Evolutionary conservation across 116 monocot genomes (phyloP).

Genomic region (Zostera marina): DNA sequence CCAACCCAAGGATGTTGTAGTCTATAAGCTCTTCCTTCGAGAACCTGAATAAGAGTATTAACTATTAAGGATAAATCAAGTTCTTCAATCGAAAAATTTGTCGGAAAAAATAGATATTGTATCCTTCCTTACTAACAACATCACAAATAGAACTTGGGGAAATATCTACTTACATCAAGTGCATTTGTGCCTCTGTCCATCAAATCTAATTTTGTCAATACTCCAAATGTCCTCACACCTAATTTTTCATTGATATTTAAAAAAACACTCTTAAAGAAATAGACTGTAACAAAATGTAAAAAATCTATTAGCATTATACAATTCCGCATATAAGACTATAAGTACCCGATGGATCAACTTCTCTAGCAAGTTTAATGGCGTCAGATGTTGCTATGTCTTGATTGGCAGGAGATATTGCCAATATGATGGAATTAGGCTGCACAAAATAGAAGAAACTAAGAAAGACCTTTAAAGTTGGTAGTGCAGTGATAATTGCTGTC

Average conservation of each 20-base stretch:
- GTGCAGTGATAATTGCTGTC: too few species aligned
- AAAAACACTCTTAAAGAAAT: background rate
- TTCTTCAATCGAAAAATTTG: too few species aligned
- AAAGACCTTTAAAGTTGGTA: background rate
- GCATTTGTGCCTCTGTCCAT: constrained; percentile 80
- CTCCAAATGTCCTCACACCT: constrained; percentile 78
- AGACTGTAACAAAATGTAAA: background rate
- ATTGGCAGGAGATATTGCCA: constrained; percentile 94
- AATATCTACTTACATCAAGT: constrained; percentile 39
- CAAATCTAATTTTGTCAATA: constrained; percentile 60
- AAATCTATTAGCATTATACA: background rate
- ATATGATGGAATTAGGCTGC: constrained; percentile 83
- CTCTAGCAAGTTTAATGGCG: constrained; percentile 95
- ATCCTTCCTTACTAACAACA: too few species aligned
- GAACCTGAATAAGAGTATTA: constrained; percentile 21
- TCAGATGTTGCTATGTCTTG: constrained; percentile 99
- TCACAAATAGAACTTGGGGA: too few species aligned
- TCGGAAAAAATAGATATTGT: too few species aligned
- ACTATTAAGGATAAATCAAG: background rate
- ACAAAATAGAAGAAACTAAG: constrained; percentile 13
- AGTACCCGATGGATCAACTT: constrained; percentile 89
- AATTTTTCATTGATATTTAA: background rate
- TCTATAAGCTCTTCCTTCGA: constrained; percentile 61
- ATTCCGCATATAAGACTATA: background rate
- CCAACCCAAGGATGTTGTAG: constrained; percentile 83